phyloP scores from a whole-genome alignment of 1,284 basidiomycete genomes.

The Gymnopus androsaceus region DNA sequence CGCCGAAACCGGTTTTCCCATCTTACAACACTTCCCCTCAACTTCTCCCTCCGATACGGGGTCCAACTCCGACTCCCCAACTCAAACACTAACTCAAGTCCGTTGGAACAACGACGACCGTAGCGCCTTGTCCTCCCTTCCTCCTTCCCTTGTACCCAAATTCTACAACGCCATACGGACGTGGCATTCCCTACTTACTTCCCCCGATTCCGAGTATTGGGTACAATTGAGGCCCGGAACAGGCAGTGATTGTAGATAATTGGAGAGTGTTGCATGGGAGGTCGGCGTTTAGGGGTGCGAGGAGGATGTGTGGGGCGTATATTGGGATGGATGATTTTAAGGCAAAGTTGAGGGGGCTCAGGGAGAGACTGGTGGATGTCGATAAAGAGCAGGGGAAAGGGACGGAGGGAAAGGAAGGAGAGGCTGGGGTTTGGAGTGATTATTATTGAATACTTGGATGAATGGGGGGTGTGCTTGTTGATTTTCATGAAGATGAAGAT shows the following conservation, averaged over 20 bases:
- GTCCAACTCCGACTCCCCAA: slow-evolving; percentile 66
- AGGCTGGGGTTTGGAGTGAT: too few relatives aligned
- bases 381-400: too few relatives aligned
- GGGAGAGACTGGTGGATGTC: slow-evolving; percentile 49
- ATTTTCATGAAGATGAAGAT: too few relatives aligned
- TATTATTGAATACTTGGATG: too few relatives aligned
- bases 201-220: slow-evolving; percentile 89
- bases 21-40: too few relatives aligned
- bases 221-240: slow-evolving; percentile 85
- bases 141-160: not conserved
- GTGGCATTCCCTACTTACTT: slow-evolving; percentile 80
- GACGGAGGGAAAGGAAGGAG: too few relatives aligned
- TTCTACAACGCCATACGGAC: slow-evolving; percentile 76
- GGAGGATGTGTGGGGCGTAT: slow-evolving; percentile 95
- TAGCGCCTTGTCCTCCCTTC: not conserved
- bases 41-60: too few relatives aligned
- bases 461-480: too few relatives aligned
- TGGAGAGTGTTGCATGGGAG: slow-evolving; percentile 94
- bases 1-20: slow-evolving; percentile 64
- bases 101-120: slow-evolving; percentile 97
- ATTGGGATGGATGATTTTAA: slow-evolving; percentile 89
- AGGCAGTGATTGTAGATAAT: slow-evolving; percentile 89
- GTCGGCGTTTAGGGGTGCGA: slow-evolving; percentile 83
- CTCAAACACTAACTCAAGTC: slow-evolving; percentile 74
- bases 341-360: slow-evolving; percentile 73